Evolutionary conservation across 768 basidiomycete species (phyloP).

Genomic region (Pulveroboletus frians): DNA sequence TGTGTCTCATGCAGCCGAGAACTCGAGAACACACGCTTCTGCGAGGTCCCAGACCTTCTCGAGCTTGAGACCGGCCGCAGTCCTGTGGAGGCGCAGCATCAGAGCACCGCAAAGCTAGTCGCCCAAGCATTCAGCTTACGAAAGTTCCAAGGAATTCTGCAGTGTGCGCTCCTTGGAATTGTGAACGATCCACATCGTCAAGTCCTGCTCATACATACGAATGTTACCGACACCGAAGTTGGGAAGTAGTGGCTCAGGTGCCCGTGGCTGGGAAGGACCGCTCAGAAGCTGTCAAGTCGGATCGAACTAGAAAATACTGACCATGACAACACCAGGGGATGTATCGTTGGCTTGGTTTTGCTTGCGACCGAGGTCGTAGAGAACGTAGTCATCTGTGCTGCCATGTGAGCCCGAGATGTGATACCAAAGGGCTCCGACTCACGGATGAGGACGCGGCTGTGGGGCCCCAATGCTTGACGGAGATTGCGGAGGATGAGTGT

Average conservation of each 20-base stretch:
- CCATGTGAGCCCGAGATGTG: not conserved
- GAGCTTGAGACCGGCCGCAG: constrained; percentile 24
- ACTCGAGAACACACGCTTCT: constrained; percentile 25
- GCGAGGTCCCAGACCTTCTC: constrained; percentile 31
- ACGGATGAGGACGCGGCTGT: constrained; percentile 32
- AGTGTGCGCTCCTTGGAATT: constrained; percentile 33
- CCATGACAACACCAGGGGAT: constrained; percentile 10
- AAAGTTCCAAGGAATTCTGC: constrained; percentile 23
- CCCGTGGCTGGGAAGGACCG: constrained; percentile 13
- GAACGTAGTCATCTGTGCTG: constrained; percentile 21
- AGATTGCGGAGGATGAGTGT: constrained; percentile 26
- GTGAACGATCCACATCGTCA: constrained; percentile 27
- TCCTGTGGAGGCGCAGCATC: constrained; percentile 10
- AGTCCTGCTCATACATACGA: constrained; percentile 27
- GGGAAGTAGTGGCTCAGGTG: constrained; percentile 30
- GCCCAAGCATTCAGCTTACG: constrained; percentile 15
- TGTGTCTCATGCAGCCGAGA: constrained; percentile 14
- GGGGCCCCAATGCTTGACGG: constrained; percentile 25
- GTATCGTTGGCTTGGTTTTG: constrained; percentile 11
- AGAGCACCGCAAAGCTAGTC: not conserved
- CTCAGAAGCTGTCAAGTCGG: not conserved
- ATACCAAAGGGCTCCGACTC: constrained; percentile 1
- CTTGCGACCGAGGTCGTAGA: constrained; percentile 14
- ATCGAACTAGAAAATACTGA: constrained; percentile 2
- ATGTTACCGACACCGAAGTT: constrained; percentile 32